Percentiles rank a stretch among this genome's conserved stretches.
Evolutionary conservation across 2,329 filamentous ascomycete genomes (phyloP).

Genomic region (Cercospora nicotianae): DNA sequence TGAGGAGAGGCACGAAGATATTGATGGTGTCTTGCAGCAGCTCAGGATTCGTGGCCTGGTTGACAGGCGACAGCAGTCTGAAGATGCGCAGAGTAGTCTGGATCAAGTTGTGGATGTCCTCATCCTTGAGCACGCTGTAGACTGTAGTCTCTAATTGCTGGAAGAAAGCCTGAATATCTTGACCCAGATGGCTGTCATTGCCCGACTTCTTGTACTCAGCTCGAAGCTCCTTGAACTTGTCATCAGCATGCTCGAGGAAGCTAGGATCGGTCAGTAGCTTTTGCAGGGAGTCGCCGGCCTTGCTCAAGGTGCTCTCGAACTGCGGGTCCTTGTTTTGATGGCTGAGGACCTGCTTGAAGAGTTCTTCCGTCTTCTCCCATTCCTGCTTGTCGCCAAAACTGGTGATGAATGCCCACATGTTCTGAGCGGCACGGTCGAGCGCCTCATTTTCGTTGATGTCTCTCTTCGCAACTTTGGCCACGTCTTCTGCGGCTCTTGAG

Average conservation of each 20-base stretch:
- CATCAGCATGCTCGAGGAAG: conserved; percentile 76
- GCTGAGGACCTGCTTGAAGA: conserved; percentile 68
- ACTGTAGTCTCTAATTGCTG: conserved; percentile 68
- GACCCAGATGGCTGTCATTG: conserved; percentile 65
- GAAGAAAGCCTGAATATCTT: conserved; percentile 72
- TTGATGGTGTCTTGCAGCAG: conserved; percentile 74
- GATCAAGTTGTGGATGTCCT: conserved; percentile 68
- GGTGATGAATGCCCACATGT: conserved; percentile 77
- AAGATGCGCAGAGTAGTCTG: conserved; percentile 66
- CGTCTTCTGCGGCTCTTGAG: conserved; percentile 68
- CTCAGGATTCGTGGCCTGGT: conserved; percentile 66
- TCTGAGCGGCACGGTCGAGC: conserved; percentile 71
- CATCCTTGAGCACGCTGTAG: conserved; percentile 67
- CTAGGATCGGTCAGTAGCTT: conserved; percentile 80
- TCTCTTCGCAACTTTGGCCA: conserved; percentile 65
- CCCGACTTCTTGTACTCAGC: conserved; percentile 60
- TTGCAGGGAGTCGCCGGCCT: conserved; percentile 73
- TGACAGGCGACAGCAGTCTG: conserved; percentile 65
- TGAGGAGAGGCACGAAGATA: conserved; percentile 74
- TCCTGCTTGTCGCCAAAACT: conserved; percentile 73
- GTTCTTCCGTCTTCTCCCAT: conserved; percentile 73
- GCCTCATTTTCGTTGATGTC: conserved; percentile 73
- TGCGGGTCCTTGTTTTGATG: conserved; percentile 76
- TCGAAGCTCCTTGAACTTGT: conserved; percentile 61
- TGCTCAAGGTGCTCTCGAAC: conserved; percentile 73